These are phyloP conservation scores for Oryza longistaminata DNA, from an alignment of 176 grass and related monocot genomes.

Conservation along the genomic window DNA sequence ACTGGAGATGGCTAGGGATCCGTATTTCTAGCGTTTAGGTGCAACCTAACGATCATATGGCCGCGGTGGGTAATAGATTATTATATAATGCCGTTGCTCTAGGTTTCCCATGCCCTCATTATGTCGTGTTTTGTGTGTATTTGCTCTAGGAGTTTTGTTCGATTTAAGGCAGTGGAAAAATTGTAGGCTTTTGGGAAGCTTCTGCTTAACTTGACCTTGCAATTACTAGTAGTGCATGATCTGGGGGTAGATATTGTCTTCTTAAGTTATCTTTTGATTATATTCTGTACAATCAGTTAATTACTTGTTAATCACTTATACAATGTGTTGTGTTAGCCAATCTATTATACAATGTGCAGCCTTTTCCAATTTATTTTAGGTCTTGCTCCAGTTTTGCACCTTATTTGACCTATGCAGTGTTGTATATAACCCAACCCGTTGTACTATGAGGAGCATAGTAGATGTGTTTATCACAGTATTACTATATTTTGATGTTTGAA, in stretches of 20 bases:
- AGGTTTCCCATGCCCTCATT: not conserved
- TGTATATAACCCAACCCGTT: not conserved
- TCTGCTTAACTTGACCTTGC: not conserved
- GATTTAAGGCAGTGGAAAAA: not conserved
- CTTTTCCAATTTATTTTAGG: not conserved
- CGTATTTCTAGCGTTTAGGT: too few species aligned
- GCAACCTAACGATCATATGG: not conserved
- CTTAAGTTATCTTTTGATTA: not conserved
- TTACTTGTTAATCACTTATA: too few species aligned
- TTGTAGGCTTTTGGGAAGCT: not conserved
- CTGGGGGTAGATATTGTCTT: not conserved
- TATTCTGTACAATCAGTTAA: not conserved
- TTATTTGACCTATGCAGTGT: not conserved
- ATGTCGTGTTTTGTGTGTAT: not conserved
- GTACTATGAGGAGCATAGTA: not conserved
- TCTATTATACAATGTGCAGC: not conserved
- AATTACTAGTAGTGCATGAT: not conserved
- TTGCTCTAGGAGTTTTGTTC: not conserved
- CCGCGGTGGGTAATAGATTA: not conserved
- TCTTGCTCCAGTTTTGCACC: not conserved
- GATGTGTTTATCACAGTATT: not conserved
- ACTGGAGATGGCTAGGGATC: not conserved
- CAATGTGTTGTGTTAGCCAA: not conserved
- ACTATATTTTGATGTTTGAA: not conserved
- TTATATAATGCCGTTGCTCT: not conserved